Conservation (phyloP, 345 rosid genomes). For the Salix purpurea region DNA sequence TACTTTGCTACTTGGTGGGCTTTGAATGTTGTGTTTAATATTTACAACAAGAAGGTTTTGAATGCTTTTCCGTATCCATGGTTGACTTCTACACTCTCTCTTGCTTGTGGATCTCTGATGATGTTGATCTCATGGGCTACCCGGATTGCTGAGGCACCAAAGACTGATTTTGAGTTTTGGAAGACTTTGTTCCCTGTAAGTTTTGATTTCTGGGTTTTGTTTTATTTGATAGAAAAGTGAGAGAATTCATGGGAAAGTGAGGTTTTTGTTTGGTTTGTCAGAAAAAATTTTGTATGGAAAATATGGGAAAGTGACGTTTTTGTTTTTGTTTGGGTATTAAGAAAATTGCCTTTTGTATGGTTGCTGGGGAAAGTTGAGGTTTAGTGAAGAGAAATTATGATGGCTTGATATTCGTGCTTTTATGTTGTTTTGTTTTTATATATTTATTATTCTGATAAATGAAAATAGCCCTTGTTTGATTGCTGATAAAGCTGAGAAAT, state of each 20-base stretch:
- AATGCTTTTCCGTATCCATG: slow-evolving; percentile 94
- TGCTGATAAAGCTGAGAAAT: not conserved
- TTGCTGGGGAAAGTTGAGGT: slow-evolving; percentile 24
- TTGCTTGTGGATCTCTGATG: slow-evolving; percentile 85
- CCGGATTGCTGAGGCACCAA: slow-evolving; percentile 64
- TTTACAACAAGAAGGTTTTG: slow-evolving; percentile 95
- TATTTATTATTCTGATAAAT: not conserved
- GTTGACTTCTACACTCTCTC: slow-evolving; percentile 91
- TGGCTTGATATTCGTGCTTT: slow-evolving; percentile 5
- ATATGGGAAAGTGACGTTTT: slow-evolving; percentile 37
- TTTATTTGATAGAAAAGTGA: slow-evolving; percentile 23
- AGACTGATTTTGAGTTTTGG: slow-evolving; percentile 84
- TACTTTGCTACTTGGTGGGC: slow-evolving; percentile 73
- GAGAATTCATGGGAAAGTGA: slow-evolving; percentile 11
- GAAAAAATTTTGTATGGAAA: not conserved
- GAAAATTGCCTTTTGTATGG: slow-evolving; percentile 43
- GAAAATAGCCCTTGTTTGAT: not conserved
- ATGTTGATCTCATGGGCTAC: slow-evolving; percentile 92
- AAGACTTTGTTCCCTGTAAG: slow-evolving; percentile 83
- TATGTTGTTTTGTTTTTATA: slow-evolving; percentile 1
- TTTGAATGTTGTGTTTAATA: slow-evolving; percentile 86
- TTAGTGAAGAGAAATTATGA: slow-evolving; percentile 21
- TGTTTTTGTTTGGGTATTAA: slow-evolving; percentile 11
- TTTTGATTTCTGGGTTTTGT: slow-evolving; percentile 25
- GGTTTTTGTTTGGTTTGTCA: slow-evolving; percentile 12